Conservation (phyloP, 768 basidiomycete species). For the Podaxis mareebaensis region DNA sequence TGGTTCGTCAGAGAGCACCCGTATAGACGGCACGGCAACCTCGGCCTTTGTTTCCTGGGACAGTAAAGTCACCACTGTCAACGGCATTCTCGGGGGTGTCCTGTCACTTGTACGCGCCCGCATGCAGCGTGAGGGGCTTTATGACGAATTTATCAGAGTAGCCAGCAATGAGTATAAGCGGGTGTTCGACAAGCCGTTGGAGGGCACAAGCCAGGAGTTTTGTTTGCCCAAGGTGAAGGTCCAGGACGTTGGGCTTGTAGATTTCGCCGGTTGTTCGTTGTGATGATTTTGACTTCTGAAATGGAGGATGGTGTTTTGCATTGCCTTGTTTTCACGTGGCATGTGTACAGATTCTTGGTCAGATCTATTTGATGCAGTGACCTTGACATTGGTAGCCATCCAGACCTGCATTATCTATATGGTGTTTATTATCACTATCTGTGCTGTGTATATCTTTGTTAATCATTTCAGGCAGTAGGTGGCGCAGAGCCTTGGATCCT, state of each 20-base stretch:
- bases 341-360: too few species aligned
- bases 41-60: constrained; percentile 28
- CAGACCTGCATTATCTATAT: too few species aligned
- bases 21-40: constrained; percentile 24
- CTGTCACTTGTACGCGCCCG: constrained; percentile 20
- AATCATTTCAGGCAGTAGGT: too few species aligned
- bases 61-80: constrained; percentile 25
- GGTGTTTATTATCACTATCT: too few species aligned
- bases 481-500: too few species aligned
- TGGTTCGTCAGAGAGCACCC: constrained; percentile 25
- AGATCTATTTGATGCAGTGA: too few species aligned
- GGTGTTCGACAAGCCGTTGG: constrained; percentile 19
- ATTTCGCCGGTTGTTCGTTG: constrained; percentile 21
- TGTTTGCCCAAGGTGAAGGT: constrained; percentile 19
- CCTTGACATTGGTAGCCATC: too few species aligned
- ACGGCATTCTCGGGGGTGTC: constrained; percentile 24
- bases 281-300: background rate
- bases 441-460: too few species aligned
- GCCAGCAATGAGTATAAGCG: constrained; percentile 17
- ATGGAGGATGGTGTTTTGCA: too few species aligned
- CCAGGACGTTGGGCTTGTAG: constrained; percentile 19
- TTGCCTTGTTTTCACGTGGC: too few species aligned
- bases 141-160: constrained; percentile 20
- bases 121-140: constrained; percentile 22
- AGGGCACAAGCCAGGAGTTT: constrained; percentile 17